Evolutionary conservation across 305 asterid genomes (phyloP).

Genomic region (Fraxinus velutina): DNA sequence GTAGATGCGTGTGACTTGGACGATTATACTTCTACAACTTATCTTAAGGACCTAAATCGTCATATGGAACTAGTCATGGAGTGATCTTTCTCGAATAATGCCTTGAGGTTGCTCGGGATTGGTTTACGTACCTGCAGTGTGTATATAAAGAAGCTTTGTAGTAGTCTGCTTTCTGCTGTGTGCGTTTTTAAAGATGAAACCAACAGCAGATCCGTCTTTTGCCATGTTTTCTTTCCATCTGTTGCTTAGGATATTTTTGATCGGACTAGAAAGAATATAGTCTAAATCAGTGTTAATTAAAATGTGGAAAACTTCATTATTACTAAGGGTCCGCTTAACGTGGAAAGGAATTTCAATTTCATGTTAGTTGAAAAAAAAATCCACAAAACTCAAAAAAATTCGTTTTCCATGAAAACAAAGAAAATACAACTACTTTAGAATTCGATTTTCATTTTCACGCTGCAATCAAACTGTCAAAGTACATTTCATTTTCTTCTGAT

Average conservation of each 20-base stretch:
- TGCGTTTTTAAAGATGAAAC: constrained; percentile 4
- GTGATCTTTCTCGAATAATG: constrained; percentile 18
- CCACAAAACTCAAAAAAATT: no score
- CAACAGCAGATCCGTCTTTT: not conserved
- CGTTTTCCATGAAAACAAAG: no score
- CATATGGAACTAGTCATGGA: constrained; percentile 90
- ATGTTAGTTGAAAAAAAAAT: no score
- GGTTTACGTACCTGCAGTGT: not conserved
- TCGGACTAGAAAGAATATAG: not conserved
- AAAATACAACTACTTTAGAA: no score
- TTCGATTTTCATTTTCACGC: no score
- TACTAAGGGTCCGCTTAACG: not conserved
- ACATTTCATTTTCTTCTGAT: no score
- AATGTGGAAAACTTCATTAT: not conserved
- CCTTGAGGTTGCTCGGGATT: constrained; percentile 1
- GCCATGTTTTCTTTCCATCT: not conserved
- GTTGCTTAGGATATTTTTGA: not conserved
- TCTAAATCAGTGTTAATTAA: not conserved
- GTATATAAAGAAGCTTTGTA: constrained; percentile 9
- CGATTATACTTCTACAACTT: constrained; percentile 61
- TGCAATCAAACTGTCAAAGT: no score
- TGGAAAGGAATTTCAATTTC: no score
- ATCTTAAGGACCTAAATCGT: constrained; percentile 71
- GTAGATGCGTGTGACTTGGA: constrained; percentile 72
- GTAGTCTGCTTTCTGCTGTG: not conserved